A percentile compares a stretch with the other conserved stretches of the same genome.
Conservation (phyloP, 768 basidiomycete species). For the Lentinula lateritia region DNA sequence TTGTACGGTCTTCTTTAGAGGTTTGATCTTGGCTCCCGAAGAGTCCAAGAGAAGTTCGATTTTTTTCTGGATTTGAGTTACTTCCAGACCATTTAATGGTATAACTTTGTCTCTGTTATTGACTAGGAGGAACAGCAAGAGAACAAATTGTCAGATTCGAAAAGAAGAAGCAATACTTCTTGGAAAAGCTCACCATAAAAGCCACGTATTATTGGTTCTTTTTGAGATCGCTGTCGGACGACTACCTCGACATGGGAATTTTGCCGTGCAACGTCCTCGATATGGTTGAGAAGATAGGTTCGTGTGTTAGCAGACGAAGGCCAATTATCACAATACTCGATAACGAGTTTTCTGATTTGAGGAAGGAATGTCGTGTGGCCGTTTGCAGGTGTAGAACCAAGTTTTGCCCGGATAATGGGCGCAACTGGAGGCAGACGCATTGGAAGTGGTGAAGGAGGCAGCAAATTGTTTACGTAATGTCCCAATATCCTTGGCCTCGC, state of each 20-base stretch:
- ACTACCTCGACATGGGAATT: conserved; percentile 87
- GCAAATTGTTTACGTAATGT: not conserved
- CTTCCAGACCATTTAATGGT: conserved; percentile 69
- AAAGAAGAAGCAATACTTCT: conserved; percentile 7
- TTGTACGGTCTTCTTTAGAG: conserved; percentile 73
- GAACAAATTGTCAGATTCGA: conserved; percentile 12
- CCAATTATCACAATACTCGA: conserved; percentile 85
- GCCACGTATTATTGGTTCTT: conserved; percentile 77
- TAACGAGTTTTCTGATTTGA: conserved; percentile 78
- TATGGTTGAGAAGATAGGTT: conserved; percentile 57
- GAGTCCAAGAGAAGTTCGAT: conserved; percentile 81
- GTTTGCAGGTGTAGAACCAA: conserved; percentile 62
- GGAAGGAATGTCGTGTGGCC: conserved; percentile 73
- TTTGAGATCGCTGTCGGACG: conserved; percentile 66
- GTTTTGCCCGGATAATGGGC: conserved; percentile 36
- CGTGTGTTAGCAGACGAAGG: conserved; percentile 71
- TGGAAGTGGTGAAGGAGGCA: not conserved
- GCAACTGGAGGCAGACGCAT: conserved; percentile 6
- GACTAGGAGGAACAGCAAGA: conserved; percentile 36
- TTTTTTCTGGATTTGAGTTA: conserved; percentile 70
- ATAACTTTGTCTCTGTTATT: conserved; percentile 89
- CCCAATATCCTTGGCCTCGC: too few species aligned
- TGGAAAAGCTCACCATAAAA: conserved; percentile 59
- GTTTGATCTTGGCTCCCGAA: conserved; percentile 80
- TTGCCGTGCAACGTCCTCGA: conserved; percentile 57